These are phyloP conservation scores for Claviceps spartinae DNA, from an alignment of 2,329 filamentous ascomycete species.

Conservation along the genomic window DNA sequence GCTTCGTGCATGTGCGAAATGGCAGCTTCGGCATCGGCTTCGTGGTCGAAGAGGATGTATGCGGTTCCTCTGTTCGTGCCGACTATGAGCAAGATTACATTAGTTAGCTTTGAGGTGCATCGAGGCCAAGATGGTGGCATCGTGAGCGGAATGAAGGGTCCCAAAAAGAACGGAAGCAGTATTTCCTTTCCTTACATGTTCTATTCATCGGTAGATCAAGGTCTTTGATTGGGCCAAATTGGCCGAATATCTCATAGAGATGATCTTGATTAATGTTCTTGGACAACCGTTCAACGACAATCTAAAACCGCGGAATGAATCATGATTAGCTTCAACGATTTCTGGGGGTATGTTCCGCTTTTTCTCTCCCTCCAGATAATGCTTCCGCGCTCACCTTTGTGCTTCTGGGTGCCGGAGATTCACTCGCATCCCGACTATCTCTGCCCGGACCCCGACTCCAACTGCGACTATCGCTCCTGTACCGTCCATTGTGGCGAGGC, in stretches of 20 bases:
- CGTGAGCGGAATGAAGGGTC: background rate
- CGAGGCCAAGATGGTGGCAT: background rate
- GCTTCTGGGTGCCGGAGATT: conserved; percentile 27
- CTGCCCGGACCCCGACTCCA: conserved; percentile 22
- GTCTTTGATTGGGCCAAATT: conserved; percentile 74
- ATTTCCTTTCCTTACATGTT: conserved; percentile 51
- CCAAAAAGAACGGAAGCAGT: background rate
- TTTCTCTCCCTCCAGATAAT: background rate
- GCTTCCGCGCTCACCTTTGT: conserved; percentile 34
- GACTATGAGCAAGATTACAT: conserved; percentile 34
- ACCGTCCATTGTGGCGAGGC: conserved; percentile 20
- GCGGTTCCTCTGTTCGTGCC: conserved; percentile 86
- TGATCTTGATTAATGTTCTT: conserved; percentile 89
- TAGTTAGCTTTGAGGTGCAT: no score
- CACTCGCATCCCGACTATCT: conserved; percentile 23
- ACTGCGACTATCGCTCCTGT: conserved; percentile 17
- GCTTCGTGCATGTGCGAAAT: conserved; percentile 97
- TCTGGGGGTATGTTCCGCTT: background rate
- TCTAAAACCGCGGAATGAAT: conserved; percentile 33
- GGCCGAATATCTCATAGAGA: conserved; percentile 80
- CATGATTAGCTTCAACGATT: background rate
- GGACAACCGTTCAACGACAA: conserved; percentile 89
- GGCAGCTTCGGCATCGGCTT: conserved; percentile 70
- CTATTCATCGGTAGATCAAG: conserved; percentile 84
- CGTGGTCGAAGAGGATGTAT: conserved; percentile 72